Base-by-base conservation (phyloP, 1,284 basidiomycete genomes). In the Chondrostereum purpureum region DNA sequence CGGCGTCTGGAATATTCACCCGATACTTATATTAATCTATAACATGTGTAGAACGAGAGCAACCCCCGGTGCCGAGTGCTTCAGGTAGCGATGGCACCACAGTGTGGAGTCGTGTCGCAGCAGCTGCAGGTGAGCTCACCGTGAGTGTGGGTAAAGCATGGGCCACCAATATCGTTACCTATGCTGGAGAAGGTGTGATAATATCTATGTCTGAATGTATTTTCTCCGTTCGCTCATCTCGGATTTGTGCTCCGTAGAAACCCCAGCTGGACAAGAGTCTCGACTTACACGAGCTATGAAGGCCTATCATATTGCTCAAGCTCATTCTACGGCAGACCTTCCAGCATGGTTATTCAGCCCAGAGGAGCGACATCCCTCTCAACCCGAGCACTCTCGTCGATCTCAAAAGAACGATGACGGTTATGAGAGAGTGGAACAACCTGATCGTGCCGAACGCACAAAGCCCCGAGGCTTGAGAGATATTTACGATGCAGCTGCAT, bases 301-400 rank as follows among this genome's bases (percentile, higher is more conserved):
- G 57, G 73, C 77, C 1, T 84, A 83, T 56, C 75, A 84, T 53
- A 66, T 82, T 34, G 70, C 70, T 24, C 79, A 80, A 58, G 80
- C 80, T 12, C 69, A 68, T 23, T 65, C 71, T 37, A 73, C 73
- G 4, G 57, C 70, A 16, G 80, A 84, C 54, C 69, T 86, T n/a
- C 81, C 83, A 10, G 63, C 67, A 5, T 85, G 81, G 81, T 68
- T 86, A 6, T 84, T 85, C 51, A 72, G 72, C 40, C 75, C 75
- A 46, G 65, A 64, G 36, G 80, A 83, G 53, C 71, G 78, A 17
- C 48, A 51, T 52, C 38, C 43, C 45, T 18, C 17, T 23, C 16
- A 44, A 35, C 31, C 33, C 36, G 41, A 24, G 48, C 27, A 42
- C 10, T 24, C 23, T 18, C 16, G 38, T 42, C 44, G 49, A 45